Evolutionary conservation across 2,329 filamentous ascomycete species (phyloP), one percentile per base, ranked within the genome.

Genomic region (Neofusicoccum umdonicola): DNA sequence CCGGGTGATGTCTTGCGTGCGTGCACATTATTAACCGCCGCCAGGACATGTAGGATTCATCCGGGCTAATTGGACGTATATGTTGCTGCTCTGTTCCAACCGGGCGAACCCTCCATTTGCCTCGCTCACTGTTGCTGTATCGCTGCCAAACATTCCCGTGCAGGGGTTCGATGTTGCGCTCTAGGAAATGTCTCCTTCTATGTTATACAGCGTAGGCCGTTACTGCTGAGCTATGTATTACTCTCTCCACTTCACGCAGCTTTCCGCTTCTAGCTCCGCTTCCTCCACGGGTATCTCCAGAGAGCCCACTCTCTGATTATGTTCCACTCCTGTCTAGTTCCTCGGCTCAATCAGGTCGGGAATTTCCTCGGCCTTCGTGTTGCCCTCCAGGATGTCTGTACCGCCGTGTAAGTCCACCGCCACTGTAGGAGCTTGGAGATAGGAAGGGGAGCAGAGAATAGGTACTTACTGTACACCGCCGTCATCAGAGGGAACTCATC

Each of bases 401-500:
- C 34, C 15, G 7, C 17, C 15, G 66, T 72, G 69, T 39, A 51
- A 62, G 66, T 68, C 61, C 11, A 45, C 61, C 13, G 5, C 34
- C n/a, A 12, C 47, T n/a, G 52, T 3, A 51, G 52, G 35, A 41
- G 22, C 52, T 27, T 31, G 52, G 19, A n/a, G 8, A 13, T 35
- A 31, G 60, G 17, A 35, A 62, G 41, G 37, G n/a, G 12, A 22
- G 13, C 22, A 22, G 41, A 3, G 9, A 44, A 27, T 7, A 48
- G 17, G 9, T 41, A 70, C 81, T 77, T 74, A 83, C 82, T 81
- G 73, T 92, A 88, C 58, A 98, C 93, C 0, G 92, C 92, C 8
- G 92, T 97, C 76, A 99, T 96, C 5, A 99, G 82, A 19, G 95
- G 95, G 76, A 96, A 99, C 60, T 96, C 90, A 37, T 87, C 82